A percentile compares a stretch with the other conserved stretches of the same genome.
Conservation (phyloP, 495 filamentous ascomycete genomes). For the Hypomontagnella submonticulosa region DNA sequence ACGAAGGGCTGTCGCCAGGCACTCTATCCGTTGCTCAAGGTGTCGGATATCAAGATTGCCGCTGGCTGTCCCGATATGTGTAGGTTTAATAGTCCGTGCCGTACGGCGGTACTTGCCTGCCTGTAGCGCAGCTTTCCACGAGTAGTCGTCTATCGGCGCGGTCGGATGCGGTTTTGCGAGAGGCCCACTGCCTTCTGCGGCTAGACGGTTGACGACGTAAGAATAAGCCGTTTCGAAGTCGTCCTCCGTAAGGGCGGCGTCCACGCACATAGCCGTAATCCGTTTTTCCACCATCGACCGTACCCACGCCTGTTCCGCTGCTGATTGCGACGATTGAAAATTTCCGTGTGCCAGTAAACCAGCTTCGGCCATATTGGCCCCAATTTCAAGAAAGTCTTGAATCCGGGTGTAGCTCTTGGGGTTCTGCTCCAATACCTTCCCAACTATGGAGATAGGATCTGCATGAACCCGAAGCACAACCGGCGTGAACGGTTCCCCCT, state of each 20-base stretch:
- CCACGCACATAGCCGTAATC: conserved; percentile 88
- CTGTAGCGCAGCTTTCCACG: conserved; percentile 92
- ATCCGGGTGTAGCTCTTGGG: conserved; percentile 84
- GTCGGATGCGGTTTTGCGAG: not conserved
- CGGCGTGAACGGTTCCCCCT: conserved; percentile 91
- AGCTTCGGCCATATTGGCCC: conserved; percentile 77
- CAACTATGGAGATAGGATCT: conserved; percentile 85
- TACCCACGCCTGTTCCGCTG: conserved; percentile 36
- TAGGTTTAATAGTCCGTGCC: conserved; percentile 55
- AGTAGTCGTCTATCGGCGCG: conserved; percentile 73
- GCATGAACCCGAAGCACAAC: conserved; percentile 86
- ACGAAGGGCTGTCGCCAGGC: conserved; percentile 83
- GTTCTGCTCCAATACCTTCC: conserved; percentile 90
- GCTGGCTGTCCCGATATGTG: conserved; percentile 64
- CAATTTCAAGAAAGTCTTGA: conserved; percentile 84
- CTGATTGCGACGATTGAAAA: conserved; percentile 12
- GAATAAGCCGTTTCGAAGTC: conserved; percentile 99
- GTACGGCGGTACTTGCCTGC: conserved; percentile 81
- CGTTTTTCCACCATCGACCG: conserved; percentile 65
- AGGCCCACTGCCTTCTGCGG: conserved; percentile 38
- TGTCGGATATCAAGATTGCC: conserved; percentile 69
- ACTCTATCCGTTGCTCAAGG: conserved; percentile 87
- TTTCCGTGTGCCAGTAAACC: conserved; percentile 62
- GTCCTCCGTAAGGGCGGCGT: conserved; percentile 83
- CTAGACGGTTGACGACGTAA: conserved; percentile 80